Evolutionary conservation across 495 filamentous ascomycete genomes (phyloP), one percentile per base, ranked within the genome.

Genomic region (Darksidea phi): DNA sequence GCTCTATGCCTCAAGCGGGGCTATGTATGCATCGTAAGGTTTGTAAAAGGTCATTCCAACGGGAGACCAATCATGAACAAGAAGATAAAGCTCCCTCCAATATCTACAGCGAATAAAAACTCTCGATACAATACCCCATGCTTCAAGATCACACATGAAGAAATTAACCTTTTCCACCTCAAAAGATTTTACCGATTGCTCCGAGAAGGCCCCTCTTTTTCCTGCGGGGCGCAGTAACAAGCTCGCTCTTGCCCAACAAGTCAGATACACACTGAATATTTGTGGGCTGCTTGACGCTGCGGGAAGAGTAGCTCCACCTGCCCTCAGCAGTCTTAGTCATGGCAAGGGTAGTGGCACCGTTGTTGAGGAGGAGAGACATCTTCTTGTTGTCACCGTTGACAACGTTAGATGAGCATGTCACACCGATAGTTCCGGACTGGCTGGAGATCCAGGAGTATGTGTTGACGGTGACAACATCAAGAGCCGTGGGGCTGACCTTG

Each of bases 341-440:
- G 20, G 51, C 24, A 7, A 67, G 6, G 7, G 18, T 51, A 11
- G 50, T 61, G 3, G 36, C 57, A 18, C 60, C 64, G 15, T 54
- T 48, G 36, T 52, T 57, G 12, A 64, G 48, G 43, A 25, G 18
- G 6, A 68, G 36, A 1, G 32, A 45, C 65, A 64, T 64, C 2
- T 10, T 26, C 38, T 48, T 60, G 43, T 42, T 47, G 41, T 49
- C 36, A 8, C 65, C 65, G 32, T 68, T 58, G 6, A 61, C 43
- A 1, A 64, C 61, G 37, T 64, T 68, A 6, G 66, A 61, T 1
- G 57, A 43, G 53, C 55, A 59, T 1, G 50, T 62, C 34, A 68
- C 66, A 26, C 18, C 23, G n/a, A 68, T 61, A 4, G 66, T 65
- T n/a, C 66, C 66, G 6, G 37, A 26, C 23, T 68, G 61, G 13